Percentiles rank a stretch among this genome's conserved stretches.
These are phyloP conservation scores for Cytidiella melzeri DNA, from an alignment of 768 basidiomycete genomes.

Conservation along the genomic window DNA sequence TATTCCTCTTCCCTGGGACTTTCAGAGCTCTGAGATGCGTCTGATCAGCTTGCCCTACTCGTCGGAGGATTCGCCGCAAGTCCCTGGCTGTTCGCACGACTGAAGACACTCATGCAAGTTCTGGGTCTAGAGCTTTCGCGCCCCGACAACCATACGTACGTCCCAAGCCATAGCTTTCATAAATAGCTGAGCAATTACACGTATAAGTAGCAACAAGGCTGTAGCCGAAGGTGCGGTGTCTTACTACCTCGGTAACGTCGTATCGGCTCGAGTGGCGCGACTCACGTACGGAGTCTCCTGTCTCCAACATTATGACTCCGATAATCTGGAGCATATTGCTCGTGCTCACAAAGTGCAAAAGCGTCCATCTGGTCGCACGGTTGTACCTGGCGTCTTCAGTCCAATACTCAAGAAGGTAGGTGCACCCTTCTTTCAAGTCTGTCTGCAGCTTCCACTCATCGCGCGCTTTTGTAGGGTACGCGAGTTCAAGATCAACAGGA, in stretches of 20 bases:
- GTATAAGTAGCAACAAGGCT: constrained; percentile 45
- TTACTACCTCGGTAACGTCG: constrained; percentile 42
- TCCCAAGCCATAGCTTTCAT: too few species aligned
- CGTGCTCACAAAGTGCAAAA: constrained; percentile 28
- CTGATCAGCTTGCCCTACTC: not conserved
- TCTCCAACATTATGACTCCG: constrained; percentile 28
- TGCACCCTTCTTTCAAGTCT: too few species aligned
- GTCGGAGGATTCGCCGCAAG: constrained; percentile 6
- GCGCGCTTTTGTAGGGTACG: too few species aligned
- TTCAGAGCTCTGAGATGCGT: too few species aligned
- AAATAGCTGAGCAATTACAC: not conserved
- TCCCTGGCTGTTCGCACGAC: not conserved
- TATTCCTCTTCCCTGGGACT: too few species aligned
- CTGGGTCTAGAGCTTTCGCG: not conserved
- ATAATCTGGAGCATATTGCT: constrained; percentile 34
- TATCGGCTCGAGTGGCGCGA: constrained; percentile 41
- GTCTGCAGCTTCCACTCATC: too few species aligned
- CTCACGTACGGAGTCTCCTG: constrained; percentile 43
- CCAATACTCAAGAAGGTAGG: constrained; percentile 12
- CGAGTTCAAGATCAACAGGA: not conserved
- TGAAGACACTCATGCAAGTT: not conserved
- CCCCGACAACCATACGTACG: constrained; percentile 2
- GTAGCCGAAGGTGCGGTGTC: constrained; percentile 47
- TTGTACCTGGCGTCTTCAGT: constrained; percentile 7
- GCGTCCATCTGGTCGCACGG: constrained; percentile 19